Evolutionary conservation across 352 stramenopile species (phyloP), one percentile per base, ranked within the genome.

Genomic region (Phytophthora capsici): DNA sequence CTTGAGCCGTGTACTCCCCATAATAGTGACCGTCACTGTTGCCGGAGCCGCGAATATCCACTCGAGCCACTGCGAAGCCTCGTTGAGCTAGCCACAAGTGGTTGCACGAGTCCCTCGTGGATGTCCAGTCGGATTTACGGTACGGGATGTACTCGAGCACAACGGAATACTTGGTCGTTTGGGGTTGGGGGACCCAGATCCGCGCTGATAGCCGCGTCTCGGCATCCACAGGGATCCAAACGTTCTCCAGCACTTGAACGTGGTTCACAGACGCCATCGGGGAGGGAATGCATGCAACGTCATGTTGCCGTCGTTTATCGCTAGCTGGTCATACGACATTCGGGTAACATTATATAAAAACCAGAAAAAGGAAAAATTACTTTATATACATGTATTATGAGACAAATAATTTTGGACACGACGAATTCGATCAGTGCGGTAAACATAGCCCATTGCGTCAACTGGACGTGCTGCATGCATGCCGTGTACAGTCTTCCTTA

Each of bases 131-230:
- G 2, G 61, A 68, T 50, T 81, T 80, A 30, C 77, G 74, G 63
- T 85, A 85, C 50, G 77, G 77, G 47, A 85, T 61, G 63, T 85
- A 85, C 74, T 85, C 77, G 37, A 85, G 71, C 47, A 85, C 67
- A 19, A 82, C 74, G 1, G 77, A 77, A 58, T 69, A 79, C 23
- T 57, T 65, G 12, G 43, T 13, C 9, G 2, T n/a, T 1, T 26
- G 34, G 6, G 47, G 44, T 41, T 76, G 53, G 23, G 74, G 74
- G 30, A 82, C 28, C 74, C 74, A 82, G 7, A 82, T 64, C 44
- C 71, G 58, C 10, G 71, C 68, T 2, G 74, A 82, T 19, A 82
- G 61, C 0, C 65, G 69, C 16, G 63, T 72, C 10, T 19, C 26
- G 2, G 50, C 40, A 20, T 62, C 38, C 40, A 80, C 46, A 9